Conservation (phyloP, 73 alveolate genomes). For the Blepharisma stoltei region DNA sequence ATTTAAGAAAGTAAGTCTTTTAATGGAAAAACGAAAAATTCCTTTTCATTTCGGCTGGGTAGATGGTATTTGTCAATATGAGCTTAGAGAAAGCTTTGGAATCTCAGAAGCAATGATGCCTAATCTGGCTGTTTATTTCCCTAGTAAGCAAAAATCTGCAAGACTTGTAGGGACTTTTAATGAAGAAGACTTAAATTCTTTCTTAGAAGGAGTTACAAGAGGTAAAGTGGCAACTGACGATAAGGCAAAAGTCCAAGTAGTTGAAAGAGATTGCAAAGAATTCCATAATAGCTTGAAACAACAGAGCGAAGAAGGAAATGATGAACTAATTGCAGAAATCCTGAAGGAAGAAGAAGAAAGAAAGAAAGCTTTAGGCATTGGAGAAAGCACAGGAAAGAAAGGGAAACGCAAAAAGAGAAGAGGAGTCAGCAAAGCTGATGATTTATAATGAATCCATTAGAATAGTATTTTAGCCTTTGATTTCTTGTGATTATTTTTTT, state of each 20-base stretch:
- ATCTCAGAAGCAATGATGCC: slow-evolving; percentile 4
- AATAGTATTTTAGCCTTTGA: too few species aligned
- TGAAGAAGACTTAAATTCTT: not conserved
- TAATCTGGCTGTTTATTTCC: not conserved
- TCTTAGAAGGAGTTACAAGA: not conserved
- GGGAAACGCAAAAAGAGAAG: too few species aligned
- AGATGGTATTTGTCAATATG: slow-evolving; percentile 22
- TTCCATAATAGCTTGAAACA: not conserved
- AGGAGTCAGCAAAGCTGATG: too few species aligned
- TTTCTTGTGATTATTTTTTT: too few species aligned
- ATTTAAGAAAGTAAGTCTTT: not conserved
- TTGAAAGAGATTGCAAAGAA: not conserved
- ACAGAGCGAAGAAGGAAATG: too few species aligned
- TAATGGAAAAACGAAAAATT: not conserved
- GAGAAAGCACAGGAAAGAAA: too few species aligned
- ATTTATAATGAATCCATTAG: too few species aligned
- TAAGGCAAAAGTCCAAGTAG: not conserved
- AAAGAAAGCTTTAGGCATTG: too few species aligned
- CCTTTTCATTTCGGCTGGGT: slow-evolving; percentile 7
- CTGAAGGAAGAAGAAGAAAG: too few species aligned
- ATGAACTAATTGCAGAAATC: too few species aligned
- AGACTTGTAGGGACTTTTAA: slow-evolving; percentile 21
- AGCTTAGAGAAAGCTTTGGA: slow-evolving; percentile 16
- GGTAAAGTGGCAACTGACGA: not conserved
- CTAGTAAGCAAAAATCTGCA: not conserved